A percentile compares a stretch with the other conserved stretches of the same genome.
Evolutionary conservation across 805 yeast genomes (phyloP).

Genomic region (Schwanniomyces occidentalis): DNA sequence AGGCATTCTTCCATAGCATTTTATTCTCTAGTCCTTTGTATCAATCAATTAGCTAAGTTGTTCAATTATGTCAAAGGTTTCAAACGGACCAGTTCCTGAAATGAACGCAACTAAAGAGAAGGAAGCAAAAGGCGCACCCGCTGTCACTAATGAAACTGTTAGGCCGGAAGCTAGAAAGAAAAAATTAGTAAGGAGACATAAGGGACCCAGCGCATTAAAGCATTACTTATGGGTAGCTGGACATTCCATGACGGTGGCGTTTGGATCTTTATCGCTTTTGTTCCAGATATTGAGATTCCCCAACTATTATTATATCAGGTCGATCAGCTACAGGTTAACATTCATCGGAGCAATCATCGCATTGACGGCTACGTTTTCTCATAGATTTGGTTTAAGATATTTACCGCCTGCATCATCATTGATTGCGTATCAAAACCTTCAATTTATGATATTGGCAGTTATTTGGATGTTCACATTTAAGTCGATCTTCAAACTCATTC

Average conservation of each 20-base stretch:
- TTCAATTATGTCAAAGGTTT: slow-evolving; percentile 8
- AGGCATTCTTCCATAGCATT: no score
- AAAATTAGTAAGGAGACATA: slow-evolving; percentile 31
- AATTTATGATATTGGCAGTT: slow-evolving; percentile 53
- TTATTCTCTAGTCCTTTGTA: no score
- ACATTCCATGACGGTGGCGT: slow-evolving; percentile 45
- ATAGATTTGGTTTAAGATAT: slow-evolving; percentile 57
- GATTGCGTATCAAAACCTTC: slow-evolving; percentile 75
- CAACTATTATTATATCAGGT: slow-evolving; percentile 43
- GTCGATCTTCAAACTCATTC: slow-evolving; percentile 64
- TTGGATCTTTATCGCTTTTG: slow-evolving; percentile 41
- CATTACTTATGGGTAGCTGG: slow-evolving; percentile 59
- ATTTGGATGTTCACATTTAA: slow-evolving; percentile 67
- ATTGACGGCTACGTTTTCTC: slow-evolving; percentile 52
- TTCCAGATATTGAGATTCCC: slow-evolving; percentile 42
- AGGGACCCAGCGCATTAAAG: slow-evolving; percentile 38
- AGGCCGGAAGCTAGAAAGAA: slow-evolving; percentile 18
- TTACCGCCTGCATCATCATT: slow-evolving; percentile 64
- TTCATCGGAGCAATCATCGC: slow-evolving; percentile 58
- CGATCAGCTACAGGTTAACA: slow-evolving; percentile 54
- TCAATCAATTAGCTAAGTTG: no score
- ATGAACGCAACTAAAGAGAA: not conserved
- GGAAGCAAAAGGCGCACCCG: slow-evolving; percentile 2
- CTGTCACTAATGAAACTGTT: slow-evolving; percentile 1
- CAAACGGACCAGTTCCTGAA: slow-evolving; percentile 4